phyloP scores from a whole-genome alignment of 306 rosid genomes.

The Calophaca sinica region DNA sequence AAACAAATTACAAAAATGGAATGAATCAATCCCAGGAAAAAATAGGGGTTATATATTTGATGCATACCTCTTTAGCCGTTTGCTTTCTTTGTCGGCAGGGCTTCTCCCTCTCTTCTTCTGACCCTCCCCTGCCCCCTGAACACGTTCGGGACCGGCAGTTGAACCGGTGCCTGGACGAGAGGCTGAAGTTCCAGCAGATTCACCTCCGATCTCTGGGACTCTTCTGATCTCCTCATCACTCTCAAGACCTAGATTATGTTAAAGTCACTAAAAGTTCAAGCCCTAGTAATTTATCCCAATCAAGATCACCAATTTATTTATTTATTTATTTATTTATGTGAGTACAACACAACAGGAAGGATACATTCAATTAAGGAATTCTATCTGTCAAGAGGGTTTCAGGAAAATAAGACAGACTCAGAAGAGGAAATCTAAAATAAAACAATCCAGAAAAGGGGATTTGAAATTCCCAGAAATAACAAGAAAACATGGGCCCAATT shows the following conservation, averaged over 20 bases:
- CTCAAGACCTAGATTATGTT: constrained; percentile 65
- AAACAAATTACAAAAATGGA: constrained; percentile 1
- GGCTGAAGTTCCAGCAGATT: constrained; percentile 83
- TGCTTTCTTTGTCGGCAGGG: constrained; percentile 96
- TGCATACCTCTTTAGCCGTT: constrained; percentile 84
- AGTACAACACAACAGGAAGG: constrained; percentile 20
- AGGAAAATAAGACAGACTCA: background rate
- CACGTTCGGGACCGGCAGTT: constrained; percentile 70
- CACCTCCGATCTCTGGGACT: constrained; percentile 95
- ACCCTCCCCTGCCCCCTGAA: constrained; percentile 68
- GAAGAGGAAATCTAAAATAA: background rate
- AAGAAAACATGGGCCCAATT: background rate
- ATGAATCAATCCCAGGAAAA: constrained; percentile 27
- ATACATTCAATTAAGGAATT: background rate
- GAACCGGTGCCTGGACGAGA: constrained; percentile 68
- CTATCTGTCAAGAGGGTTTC: background rate
- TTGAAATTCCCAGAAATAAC: background rate
- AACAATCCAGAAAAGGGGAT: background rate
- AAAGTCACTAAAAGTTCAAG: constrained; percentile 17
- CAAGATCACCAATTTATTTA: background rate
- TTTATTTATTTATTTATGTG: too few relatives aligned
- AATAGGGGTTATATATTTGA: background rate
- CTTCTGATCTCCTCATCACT: constrained; percentile 98
- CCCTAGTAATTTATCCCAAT: background rate
- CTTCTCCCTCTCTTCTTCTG: constrained; percentile 90